Evolutionary conservation across 305 asterid genomes (phyloP), one percentile per base, ranked within the genome.

Genomic region (Fraxinus dipetala): DNA sequence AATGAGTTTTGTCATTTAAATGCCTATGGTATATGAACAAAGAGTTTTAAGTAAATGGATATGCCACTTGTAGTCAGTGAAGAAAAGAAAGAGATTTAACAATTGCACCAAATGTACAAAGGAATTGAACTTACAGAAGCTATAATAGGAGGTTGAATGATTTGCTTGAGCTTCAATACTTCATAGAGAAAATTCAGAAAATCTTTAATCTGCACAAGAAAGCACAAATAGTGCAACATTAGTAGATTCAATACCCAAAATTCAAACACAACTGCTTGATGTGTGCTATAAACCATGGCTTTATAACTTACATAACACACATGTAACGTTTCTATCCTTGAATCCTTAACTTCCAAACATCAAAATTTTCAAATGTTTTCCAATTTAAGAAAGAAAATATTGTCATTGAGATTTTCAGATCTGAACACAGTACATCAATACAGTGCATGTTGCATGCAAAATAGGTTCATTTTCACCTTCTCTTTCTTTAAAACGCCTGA

Each of bases 131-230:
- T 93, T 88, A 96, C 99, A 7, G 99, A 93, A 80, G 99, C 98
- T 85, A 96, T 95, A 73, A 96, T 96, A 31, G 99, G 98, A 40
- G 99, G 99, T 83, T 96, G 98, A 84, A 95, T 76, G 65, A 96
- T 90, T 87, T 96, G 99, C 91, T 93, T 93, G 89, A 96, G 96
- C 97, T 93, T 96, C 93, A 95, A 90, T 79, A 91, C 95, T 73
- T 92, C 97, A 85, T 92, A 96, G 38, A 96, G 65, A 85, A 85
- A 90, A 26, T 87, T 89, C 75, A 96, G 88, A 89, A 96, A 89
- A 69, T 51, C 80, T 84, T 87, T 89, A 56, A 95, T 85, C 98
- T 96, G 95, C 92, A 86, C 65, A 24, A 38, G 83, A 81, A 81
- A 73, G 43, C 75, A 88, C 75, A 86, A 45, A 75, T 51, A 67